Evolutionary conservation across 352 stramenopile species (phyloP), one percentile per base, ranked within the genome.

Genomic region (Phytophthora syringae): DNA sequence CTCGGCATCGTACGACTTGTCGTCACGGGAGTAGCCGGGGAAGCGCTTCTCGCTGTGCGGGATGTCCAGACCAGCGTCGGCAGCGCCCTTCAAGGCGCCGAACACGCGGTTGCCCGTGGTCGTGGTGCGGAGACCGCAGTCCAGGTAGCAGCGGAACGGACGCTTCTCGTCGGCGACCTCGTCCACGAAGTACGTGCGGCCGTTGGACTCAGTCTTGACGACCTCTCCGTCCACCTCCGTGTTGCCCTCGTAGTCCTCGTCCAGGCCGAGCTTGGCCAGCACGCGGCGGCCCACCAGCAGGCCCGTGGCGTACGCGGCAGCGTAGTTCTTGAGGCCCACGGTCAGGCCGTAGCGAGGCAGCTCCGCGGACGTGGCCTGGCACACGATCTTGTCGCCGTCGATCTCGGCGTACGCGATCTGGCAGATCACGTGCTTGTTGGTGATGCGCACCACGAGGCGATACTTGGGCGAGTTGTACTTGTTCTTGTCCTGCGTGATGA

Each of bases 391-490:
- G 86, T 99, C 98, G 57, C 97, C 97, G 78, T 99, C 95, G 54
- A 99, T 98, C 62, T 99, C 94, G 67, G 97, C 88, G 84, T 99
- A 99, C 49, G 97, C 96, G 76, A 99, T 98, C 86, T 99, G 97
- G 84, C 94, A 98, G 82, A 99, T 98, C 13, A 99, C 93, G 73
- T 98, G 81, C 60, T 85, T 95, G 90, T 99, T 99, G 59, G 96
- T 98, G 78, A 98, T 96, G 70, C 94, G 92, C 55, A 98, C 95
- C 9, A 99, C 94, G 27, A 99, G 88, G 57, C 95, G 88, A 83
- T 98, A 98, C 90, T 99, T 99, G 60, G 97, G 97, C 66, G 93
- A 97, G 86, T 99, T 98, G 96, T 99, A 99, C 92, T 99, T 99
- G 96, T 99, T 99, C 96, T 99, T 99, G 79, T 98, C 97, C 79